Evolutionary conservation across 768 basidiomycete genomes (phyloP), one percentile per base, ranked within the genome.

Genomic region (Agrocybe chaxingu): DNA sequence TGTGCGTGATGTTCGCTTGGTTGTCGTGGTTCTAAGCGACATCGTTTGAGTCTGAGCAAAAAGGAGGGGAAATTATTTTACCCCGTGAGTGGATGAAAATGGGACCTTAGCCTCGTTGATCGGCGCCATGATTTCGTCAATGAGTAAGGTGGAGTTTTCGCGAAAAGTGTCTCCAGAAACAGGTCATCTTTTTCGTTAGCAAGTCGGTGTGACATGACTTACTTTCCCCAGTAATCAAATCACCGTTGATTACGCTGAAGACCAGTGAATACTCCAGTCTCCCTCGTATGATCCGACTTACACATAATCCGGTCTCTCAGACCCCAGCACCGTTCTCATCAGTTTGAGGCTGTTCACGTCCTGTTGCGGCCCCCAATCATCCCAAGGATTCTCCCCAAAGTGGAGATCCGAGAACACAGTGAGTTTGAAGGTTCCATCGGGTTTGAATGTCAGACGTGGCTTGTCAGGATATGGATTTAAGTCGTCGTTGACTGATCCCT

Each of bases 321-420:
- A 66, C 2, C 66, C 61, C 24, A 90, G 60, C 13, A 89, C 71
- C 1, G 57, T 67, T 16, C 76, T 70, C 79, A 87, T 85, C 50
- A 90, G 61, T 4, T 66, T 66, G 8, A 73, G 74, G 52, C 84
- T 88, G 38, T 85, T 84, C 19, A 68, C 62, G 53, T 90, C 88
- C 57, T 89, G 84, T 55, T 75, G 68, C 13, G 81, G 81, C 0
- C 87, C 86, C 80, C 83, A 85, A 7, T 52, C 63, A 47, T 82
- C 82, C 80, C 82, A 84, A 7, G 85, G 84, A 56, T 87, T 84
- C 65, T 89, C 87, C 24, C 88, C 87, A 53, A 76, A 88, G 60
- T 89, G 87, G 30, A 89, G 64, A 57, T 90, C 88, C 6, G 85
- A 86, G 62, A 89, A 87, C 5, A 88, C 73, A 10, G 81, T 84